Evolutionary conservation across 805 yeast species (phyloP).

Genomic region (Komagataella mondaviorum): DNA sequence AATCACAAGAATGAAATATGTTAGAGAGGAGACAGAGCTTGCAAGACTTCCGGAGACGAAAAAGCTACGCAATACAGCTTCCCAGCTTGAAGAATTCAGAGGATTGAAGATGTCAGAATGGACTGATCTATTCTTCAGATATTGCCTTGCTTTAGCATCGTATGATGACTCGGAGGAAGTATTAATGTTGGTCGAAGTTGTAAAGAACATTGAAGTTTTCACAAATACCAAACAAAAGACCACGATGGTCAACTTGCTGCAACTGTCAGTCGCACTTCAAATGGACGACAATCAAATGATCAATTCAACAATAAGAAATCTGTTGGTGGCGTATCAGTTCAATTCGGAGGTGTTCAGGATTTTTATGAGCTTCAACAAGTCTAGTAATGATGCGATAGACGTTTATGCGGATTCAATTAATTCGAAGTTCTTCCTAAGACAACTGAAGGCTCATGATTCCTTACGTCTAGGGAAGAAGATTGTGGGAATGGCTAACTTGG

Average conservation of each 20-base stretch:
- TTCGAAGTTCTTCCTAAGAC: conserved; percentile 83
- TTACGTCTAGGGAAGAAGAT: conserved; percentile 38
- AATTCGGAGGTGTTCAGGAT: conserved; percentile 53
- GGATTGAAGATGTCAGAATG: conserved; percentile 70
- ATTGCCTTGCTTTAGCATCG: conserved; percentile 53
- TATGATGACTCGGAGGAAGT: conserved; percentile 40
- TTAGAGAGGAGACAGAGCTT: conserved; percentile 42
- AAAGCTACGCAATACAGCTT: conserved; percentile 12
- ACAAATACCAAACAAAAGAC: conserved; percentile 48
- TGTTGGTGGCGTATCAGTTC: conserved; percentile 63
- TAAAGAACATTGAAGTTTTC: conserved; percentile 70
- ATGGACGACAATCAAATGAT: conserved; percentile 38
- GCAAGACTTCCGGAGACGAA: conserved; percentile 6
- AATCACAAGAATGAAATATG: conserved; percentile 49
- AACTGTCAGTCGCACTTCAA: conserved; percentile 38
- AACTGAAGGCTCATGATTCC: conserved; percentile 80
- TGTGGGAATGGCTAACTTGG: conserved; percentile 68
- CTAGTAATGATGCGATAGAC: conserved; percentile 46
- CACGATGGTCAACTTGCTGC: conserved; percentile 47
- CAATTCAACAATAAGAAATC: conserved; percentile 43
- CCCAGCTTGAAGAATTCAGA: conserved; percentile 49
- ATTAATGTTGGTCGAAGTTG: conserved; percentile 61
- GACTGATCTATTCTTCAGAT: conserved; percentile 76
- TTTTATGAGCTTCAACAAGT: conserved; percentile 52
- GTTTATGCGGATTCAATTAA: conserved; percentile 66